phyloP scores from a whole-genome alignment of 768 basidiomycete genomes.

The Tricholoma bakamatsutake region DNA sequence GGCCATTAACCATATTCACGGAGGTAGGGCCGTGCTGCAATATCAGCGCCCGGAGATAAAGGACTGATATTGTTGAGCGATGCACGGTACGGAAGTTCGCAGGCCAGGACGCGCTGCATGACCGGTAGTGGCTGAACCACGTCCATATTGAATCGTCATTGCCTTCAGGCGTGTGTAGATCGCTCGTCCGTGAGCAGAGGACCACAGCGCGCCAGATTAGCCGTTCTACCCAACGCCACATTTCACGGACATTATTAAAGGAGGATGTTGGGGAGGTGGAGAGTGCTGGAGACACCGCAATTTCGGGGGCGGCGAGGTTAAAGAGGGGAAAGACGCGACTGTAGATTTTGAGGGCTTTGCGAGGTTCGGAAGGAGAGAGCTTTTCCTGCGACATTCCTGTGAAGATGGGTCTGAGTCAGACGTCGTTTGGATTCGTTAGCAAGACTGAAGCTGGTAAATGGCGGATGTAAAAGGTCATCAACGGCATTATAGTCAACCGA shows the following conservation, averaged over 20 bases:
- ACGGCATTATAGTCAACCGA: background rate
- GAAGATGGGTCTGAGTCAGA: constrained; percentile 4
- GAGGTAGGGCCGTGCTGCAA: constrained; percentile 33
- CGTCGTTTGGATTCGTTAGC: background rate
- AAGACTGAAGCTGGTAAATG: background rate
- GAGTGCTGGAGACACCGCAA: constrained; percentile 25
- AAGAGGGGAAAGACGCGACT: constrained; percentile 50
- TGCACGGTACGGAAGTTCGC: constrained; percentile 72
- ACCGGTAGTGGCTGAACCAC: constrained; percentile 55
- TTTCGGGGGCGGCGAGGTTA: constrained; percentile 39
- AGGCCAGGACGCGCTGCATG: constrained; percentile 69
- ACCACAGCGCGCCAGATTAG: constrained; percentile 78
- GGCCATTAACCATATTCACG: constrained; percentile 8
- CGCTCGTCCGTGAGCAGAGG: constrained; percentile 46
- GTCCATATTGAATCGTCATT: constrained; percentile 45
- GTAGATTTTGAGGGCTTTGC: constrained; percentile 54
- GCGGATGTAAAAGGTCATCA: background rate
- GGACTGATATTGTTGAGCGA: constrained; percentile 58
- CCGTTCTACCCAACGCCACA: constrained; percentile 83
- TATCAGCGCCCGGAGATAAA: constrained; percentile 72
- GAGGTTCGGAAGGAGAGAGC: constrained; percentile 41
- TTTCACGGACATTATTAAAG: constrained; percentile 69
- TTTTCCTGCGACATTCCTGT: constrained; percentile 76
- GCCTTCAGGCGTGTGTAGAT: constrained; percentile 28
- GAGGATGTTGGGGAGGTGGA: constrained; percentile 32